Evolutionary conservation across 1,284 basidiomycete species (phyloP).

Genomic region (Ceratobasidium sp.): DNA sequence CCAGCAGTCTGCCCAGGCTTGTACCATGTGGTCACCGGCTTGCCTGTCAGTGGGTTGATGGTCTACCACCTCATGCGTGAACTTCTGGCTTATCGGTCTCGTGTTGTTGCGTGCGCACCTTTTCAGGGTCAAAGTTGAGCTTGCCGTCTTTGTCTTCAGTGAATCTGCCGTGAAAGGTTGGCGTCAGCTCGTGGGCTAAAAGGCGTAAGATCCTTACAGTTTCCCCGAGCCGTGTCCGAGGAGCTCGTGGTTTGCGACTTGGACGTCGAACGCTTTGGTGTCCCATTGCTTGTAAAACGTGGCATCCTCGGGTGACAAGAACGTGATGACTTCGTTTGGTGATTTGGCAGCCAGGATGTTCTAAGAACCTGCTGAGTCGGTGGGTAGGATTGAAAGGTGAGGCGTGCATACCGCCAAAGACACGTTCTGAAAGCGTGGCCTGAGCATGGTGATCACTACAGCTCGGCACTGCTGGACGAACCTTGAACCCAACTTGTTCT

Average conservation of each 20-base stretch:
- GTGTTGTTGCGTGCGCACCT: slow-evolving; percentile 52
- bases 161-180: slow-evolving; percentile 53
- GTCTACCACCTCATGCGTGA: slow-evolving; percentile 55
- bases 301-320: slow-evolving; percentile 75
- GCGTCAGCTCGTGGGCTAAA: slow-evolving; percentile 62
- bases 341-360: slow-evolving; percentile 84
- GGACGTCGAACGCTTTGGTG: slow-evolving; percentile 75
- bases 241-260: slow-evolving; percentile 85
- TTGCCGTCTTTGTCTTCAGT: slow-evolving; percentile 74
- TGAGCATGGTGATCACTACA: slow-evolving; percentile 3
- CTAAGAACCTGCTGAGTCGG: slow-evolving; percentile 50
- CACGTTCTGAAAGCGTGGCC: slow-evolving; percentile 59
- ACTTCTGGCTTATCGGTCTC: not conserved
- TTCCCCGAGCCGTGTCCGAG: slow-evolving; percentile 66
- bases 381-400: not conserved
- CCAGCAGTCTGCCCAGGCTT: slow-evolving; percentile 80
- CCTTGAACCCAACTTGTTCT: slow-evolving; percentile 78
- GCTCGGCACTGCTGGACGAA: slow-evolving; percentile 24
- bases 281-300: slow-evolving; percentile 78
- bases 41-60: slow-evolving; percentile 83
- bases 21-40: slow-evolving; percentile 81
- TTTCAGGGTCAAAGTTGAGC: slow-evolving; percentile 77
- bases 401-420: slow-evolving; percentile 66
- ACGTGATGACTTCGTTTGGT: slow-evolving; percentile 79
- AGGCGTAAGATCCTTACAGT: not conserved